A percentile compares a stretch with the other conserved stretches of the same genome.
phyloP scores from a whole-genome alignment of 306 rosid genomes.

The Prunus kanzakura region DNA sequence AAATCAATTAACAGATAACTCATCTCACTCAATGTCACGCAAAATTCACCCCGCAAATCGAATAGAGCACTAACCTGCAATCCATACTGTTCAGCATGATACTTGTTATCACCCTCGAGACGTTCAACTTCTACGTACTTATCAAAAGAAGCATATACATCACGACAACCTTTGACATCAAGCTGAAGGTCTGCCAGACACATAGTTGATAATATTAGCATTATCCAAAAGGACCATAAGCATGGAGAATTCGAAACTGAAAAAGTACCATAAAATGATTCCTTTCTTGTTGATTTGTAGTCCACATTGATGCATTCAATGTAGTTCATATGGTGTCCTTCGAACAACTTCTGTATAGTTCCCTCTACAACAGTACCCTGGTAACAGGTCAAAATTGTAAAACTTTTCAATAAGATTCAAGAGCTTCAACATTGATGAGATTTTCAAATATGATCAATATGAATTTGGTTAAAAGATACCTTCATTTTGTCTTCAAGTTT shows the following conservation, averaged over 20 bases:
- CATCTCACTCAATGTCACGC: not conserved
- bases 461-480: conserved; percentile 28
- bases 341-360: conserved; percentile 94
- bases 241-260: not conserved
- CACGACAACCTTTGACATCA: conserved; percentile 97
- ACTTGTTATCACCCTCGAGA: conserved; percentile 96
- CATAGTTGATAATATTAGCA: not conserved
- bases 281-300: conserved; percentile 96
- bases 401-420: not conserved
- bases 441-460: not conserved
- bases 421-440: not conserved
- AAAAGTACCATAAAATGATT: conserved; percentile 85
- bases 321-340: conserved; percentile 99
- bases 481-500: conserved; percentile 95
- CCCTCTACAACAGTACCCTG: conserved; percentile 99
- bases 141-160: conserved; percentile 96
- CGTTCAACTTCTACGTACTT: conserved; percentile 98
- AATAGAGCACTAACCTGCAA: conserved; percentile 55
- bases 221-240: not conserved
- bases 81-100: conserved; percentile 94
- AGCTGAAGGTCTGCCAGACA: conserved; percentile 87
- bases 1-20: not conserved
- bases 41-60: not conserved
- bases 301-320: conserved; percentile 99
- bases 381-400: not conserved